Evolutionary conservation across 2,329 filamentous ascomycete species (phyloP).

Genomic region (Chlorencoelia australis): DNA sequence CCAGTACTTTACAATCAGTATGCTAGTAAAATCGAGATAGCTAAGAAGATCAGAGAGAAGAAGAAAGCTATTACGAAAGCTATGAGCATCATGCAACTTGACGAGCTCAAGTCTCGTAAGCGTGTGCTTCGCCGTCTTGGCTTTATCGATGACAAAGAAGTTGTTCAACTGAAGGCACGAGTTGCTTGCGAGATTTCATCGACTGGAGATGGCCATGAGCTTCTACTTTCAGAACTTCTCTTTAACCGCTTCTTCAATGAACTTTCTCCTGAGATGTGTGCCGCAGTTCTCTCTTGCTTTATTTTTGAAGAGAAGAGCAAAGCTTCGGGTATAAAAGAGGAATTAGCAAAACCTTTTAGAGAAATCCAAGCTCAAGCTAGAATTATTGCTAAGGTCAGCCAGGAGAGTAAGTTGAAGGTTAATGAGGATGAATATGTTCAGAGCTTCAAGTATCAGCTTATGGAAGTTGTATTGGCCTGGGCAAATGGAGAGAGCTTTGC

Average conservation of each 20-base stretch:
- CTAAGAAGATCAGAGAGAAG: slow-evolving; percentile 71
- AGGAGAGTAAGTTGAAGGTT: slow-evolving; percentile 87
- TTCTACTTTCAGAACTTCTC: slow-evolving; percentile 83
- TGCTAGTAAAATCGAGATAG: slow-evolving; percentile 64
- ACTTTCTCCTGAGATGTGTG: slow-evolving; percentile 75
- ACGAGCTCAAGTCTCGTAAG: slow-evolving; percentile 93
- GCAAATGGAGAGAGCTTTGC: slow-evolving; percentile 82
- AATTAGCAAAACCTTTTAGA: slow-evolving; percentile 74
- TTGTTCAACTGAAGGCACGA: slow-evolving; percentile 92
- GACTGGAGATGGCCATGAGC: slow-evolving; percentile 69
- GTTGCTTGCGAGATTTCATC: slow-evolving; percentile 98
- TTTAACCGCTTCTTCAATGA: slow-evolving; percentile 99
- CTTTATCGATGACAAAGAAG: slow-evolving; percentile 92
- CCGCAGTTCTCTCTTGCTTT: slow-evolving; percentile 81
- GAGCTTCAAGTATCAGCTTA: slow-evolving; percentile 86
- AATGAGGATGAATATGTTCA: slow-evolving; percentile 91
- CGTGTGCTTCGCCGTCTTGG: slow-evolving; percentile 86
- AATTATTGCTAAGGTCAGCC: slow-evolving; percentile 83
- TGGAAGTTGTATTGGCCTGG: slow-evolving; percentile 94
- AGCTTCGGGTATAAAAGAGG: slow-evolving; percentile 66
- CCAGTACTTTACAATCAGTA: slow-evolving; percentile 83
- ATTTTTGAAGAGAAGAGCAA: slow-evolving; percentile 96
- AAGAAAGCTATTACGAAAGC: slow-evolving; percentile 82
- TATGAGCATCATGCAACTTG: slow-evolving; percentile 81
- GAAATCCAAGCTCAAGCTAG: slow-evolving; percentile 82